Conservation (phyloP, 2,329 filamentous ascomycete genomes). For the Aureobasidium sp. region DNA sequence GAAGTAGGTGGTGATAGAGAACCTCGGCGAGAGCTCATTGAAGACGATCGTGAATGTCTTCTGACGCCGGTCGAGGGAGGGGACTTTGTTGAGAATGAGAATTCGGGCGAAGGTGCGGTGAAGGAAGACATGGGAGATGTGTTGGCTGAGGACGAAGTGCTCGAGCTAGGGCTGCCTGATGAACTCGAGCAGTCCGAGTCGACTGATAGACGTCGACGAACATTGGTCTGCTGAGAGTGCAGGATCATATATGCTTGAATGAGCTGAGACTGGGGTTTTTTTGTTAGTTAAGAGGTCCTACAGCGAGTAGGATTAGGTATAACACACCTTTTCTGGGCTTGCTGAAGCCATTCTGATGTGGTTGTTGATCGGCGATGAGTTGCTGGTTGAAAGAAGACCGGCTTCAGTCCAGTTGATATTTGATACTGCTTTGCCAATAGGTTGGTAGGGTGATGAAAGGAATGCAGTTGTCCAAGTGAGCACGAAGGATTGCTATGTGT, state of each 20-base stretch:
- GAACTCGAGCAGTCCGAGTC: slow-evolving; percentile 23
- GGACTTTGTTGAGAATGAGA: slow-evolving; percentile 18
- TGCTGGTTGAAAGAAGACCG: slow-evolving; percentile 10
- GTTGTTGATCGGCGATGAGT: not conserved
- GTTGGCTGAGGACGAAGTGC: slow-evolving; percentile 14
- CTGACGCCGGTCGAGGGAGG: slow-evolving; percentile 16
- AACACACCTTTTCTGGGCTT: slow-evolving; percentile 5
- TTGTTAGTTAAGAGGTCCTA: not conserved
- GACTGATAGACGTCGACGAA: slow-evolving; percentile 33
- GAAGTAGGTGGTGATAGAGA: slow-evolving; percentile 13
- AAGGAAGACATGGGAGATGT: slow-evolving; percentile 13
- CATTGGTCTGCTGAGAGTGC: slow-evolving; percentile 34
- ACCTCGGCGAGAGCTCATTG: slow-evolving; percentile 16
- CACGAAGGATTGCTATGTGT: not conserved
- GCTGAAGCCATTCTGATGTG: not conserved
- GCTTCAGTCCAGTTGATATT: slow-evolving; percentile 8
- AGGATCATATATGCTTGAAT: slow-evolving; percentile 36
- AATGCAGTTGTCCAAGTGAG: not conserved
- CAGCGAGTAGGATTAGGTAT: not conserved
- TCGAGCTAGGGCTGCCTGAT: not conserved
- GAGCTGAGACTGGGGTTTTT: slow-evolving; percentile 14
- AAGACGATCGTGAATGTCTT: slow-evolving; percentile 8
- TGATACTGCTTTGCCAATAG: not conserved
- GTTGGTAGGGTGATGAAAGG: not conserved
- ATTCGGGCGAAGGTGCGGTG: slow-evolving; percentile 18